Evolutionary conservation across 495 filamentous ascomycete genomes (phyloP).

Genomic region (Xylaria scruposa): DNA sequence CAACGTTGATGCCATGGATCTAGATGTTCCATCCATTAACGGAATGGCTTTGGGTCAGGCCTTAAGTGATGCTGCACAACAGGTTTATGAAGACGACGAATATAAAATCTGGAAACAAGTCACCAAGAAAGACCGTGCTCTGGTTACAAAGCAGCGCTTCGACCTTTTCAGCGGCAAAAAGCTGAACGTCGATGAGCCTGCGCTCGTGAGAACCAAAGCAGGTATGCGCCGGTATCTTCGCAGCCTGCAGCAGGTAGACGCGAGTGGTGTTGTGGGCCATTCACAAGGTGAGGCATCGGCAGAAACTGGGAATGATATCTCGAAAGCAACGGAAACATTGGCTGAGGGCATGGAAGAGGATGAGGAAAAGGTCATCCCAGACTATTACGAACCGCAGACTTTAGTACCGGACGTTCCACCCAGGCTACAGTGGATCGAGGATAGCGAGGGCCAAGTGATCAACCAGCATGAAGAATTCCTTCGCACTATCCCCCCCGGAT

Average conservation of each 20-base stretch:
- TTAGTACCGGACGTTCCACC: constrained; percentile 82
- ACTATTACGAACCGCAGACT: constrained; percentile 90
- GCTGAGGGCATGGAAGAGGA: constrained; percentile 92
- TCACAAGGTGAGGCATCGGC: constrained; percentile 55
- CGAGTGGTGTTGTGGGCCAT: constrained; percentile 45
- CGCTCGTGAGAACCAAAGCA: constrained; percentile 74
- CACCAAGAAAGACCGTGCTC: constrained; percentile 94
- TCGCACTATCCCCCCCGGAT: constrained; percentile 71
- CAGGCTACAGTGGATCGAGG: constrained; percentile 83
- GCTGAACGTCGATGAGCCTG: constrained; percentile 86
- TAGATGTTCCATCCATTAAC: constrained; percentile 72
- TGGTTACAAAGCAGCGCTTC: constrained; percentile 78
- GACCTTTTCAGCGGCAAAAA: constrained; percentile 83
- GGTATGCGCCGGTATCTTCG: constrained; percentile 77
- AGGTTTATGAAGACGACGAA: constrained; percentile 76
- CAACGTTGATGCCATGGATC: constrained; percentile 81
- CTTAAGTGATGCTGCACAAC: constrained; percentile 58
- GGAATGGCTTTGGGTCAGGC: constrained; percentile 63
- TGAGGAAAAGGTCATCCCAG: constrained; percentile 78
- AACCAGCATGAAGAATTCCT: constrained; percentile 85
- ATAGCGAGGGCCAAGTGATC: constrained; percentile 82
- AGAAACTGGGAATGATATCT: constrained; percentile 45
- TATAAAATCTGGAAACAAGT: constrained; percentile 99
- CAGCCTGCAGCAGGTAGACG: constrained; percentile 68
- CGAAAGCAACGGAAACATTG: constrained; percentile 68